A percentile compares a stretch with the other conserved stretches of the same genome.
These are phyloP conservation scores for Vickermania ingenoplastis DNA, from an alignment of 208 protist genomes.

Conservation along the genomic window DNA sequence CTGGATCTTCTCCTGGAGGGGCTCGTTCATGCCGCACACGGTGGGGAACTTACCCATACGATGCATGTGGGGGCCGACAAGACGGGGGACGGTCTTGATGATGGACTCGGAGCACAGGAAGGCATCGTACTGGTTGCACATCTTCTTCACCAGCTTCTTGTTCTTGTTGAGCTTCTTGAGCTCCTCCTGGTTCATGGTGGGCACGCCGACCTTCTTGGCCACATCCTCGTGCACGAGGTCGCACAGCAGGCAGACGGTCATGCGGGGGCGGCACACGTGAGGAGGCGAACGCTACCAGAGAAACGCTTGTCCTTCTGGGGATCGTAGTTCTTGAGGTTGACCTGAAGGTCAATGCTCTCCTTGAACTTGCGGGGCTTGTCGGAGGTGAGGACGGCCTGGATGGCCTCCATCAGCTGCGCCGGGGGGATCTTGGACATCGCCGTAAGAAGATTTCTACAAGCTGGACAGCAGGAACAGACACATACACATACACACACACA, in stretches of 20 bases:
- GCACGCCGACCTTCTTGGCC: constrained; percentile 86
- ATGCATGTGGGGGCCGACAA: constrained; percentile 97
- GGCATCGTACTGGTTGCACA: constrained; percentile 97
- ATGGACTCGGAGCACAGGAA: constrained; percentile 97
- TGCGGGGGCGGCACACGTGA: constrained; percentile 89
- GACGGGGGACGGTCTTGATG: constrained; percentile 95
- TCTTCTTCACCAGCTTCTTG: constrained; percentile 99
- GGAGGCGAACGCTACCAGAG: constrained; percentile 93
- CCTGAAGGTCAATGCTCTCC: constrained; percentile 99
- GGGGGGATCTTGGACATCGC: constrained; percentile 70
- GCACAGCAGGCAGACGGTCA: constrained; percentile 96
- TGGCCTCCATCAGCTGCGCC: constrained; percentile 41
- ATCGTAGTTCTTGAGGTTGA: constrained; percentile 99
- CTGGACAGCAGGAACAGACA: background rate
- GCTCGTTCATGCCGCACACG: constrained; percentile 89
- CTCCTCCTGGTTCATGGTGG: constrained; percentile 95
- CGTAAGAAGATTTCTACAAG: background rate
- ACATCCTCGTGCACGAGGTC: constrained; percentile 95
- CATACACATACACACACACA: too few relatives aligned
- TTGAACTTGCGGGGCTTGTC: constrained; percentile 84
- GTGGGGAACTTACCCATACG: constrained; percentile 99
- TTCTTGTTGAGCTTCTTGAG: constrained; percentile 99
- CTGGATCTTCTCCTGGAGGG: constrained; percentile 91
- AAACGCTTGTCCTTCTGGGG: constrained; percentile 98
- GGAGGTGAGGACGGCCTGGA: constrained; percentile 30